Conservation (phyloP, 768 basidiomycete species). For the Udeniomyces megalosporus region DNA sequence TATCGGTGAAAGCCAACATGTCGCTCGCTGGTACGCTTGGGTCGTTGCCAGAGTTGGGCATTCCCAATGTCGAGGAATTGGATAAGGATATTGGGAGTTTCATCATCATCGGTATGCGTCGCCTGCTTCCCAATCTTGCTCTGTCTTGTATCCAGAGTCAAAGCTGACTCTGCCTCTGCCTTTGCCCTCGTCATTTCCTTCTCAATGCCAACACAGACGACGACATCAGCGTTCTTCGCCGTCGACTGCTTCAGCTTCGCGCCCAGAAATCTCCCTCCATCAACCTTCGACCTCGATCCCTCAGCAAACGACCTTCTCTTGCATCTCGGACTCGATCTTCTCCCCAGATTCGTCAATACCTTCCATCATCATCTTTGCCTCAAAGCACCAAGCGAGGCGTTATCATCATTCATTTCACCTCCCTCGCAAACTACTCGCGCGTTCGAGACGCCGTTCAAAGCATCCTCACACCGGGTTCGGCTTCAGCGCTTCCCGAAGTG, state of each 20-base stretch:
- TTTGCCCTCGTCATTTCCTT: too few species aligned
- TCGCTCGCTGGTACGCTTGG: background rate
- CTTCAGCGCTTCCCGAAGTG: slow-evolving; percentile 51
- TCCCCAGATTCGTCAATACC: slow-evolving; percentile 49
- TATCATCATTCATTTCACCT: slow-evolving; percentile 80
- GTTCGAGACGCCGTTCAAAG: slow-evolving; percentile 74
- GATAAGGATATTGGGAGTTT: slow-evolving; percentile 9
- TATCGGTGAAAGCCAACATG: background rate
- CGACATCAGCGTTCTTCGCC: slow-evolving; percentile 61
- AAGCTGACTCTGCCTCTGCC: background rate
- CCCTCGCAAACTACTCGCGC: slow-evolving; percentile 68
- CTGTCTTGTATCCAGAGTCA: background rate
- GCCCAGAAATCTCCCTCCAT: slow-evolving; percentile 22
- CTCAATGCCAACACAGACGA: too few species aligned
- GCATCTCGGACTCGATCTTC: slow-evolving; percentile 43
- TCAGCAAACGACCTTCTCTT: slow-evolving; percentile 24
- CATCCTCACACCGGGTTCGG: slow-evolving; percentile 34
- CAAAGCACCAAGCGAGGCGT: slow-evolving; percentile 11
- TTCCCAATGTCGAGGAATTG: background rate
- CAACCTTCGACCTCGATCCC: slow-evolving; percentile 20
- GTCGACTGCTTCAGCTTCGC: slow-evolving; percentile 52
- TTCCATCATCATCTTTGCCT: slow-evolving; percentile 31
- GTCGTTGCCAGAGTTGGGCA: background rate
- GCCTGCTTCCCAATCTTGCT: background rate
- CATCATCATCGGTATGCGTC: slow-evolving; percentile 15